Evolutionary conservation across 208 protist genomes (phyloP).

Genomic region (Kentomonas sorsogonicus): DNA sequence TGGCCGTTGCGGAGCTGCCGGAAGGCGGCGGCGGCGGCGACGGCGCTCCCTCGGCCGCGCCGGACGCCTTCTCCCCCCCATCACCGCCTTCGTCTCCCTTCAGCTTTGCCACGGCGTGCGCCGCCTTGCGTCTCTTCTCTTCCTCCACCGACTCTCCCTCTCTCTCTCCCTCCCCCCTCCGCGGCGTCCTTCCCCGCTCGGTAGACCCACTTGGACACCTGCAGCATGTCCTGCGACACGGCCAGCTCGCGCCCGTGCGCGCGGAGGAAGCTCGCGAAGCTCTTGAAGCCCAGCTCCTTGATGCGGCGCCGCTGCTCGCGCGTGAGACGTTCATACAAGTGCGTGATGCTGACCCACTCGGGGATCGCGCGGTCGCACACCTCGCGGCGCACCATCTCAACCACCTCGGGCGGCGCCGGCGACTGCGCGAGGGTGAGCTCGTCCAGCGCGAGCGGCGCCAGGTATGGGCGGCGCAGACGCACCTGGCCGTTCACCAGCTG

Average conservation of each 20-base stretch:
- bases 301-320: conserved; percentile 47
- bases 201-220: conserved; percentile 78
- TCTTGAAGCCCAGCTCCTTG: conserved; percentile 58
- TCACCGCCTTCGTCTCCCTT: no score
- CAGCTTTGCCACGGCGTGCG: no score
- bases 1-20: background rate
- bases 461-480: conserved; percentile 55
- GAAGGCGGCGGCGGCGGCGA: no score
- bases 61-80: no score
- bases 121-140: no score
- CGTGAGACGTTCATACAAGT: conserved; percentile 77
- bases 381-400: conserved; percentile 37
- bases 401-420: conserved; percentile 63
- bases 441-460: conserved; percentile 73
- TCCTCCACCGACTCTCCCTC: no score
- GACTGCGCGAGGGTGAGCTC: conserved; percentile 62
- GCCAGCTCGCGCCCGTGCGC: conserved; percentile 64
- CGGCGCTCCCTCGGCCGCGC: no score
- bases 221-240: conserved; percentile 78
- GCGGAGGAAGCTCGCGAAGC: conserved; percentile 83
- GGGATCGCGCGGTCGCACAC: conserved; percentile 71
- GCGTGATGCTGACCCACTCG: conserved; percentile 76
- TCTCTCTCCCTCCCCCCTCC: no score
- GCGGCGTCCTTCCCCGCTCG: no score
- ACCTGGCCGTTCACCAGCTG: conserved; percentile 71